Percentiles rank a stretch among this genome's conserved stretches.
These are phyloP conservation scores for Neurospora sp. DNA, from an alignment of 495 filamentous ascomycete species.

Conservation along the genomic window DNA sequence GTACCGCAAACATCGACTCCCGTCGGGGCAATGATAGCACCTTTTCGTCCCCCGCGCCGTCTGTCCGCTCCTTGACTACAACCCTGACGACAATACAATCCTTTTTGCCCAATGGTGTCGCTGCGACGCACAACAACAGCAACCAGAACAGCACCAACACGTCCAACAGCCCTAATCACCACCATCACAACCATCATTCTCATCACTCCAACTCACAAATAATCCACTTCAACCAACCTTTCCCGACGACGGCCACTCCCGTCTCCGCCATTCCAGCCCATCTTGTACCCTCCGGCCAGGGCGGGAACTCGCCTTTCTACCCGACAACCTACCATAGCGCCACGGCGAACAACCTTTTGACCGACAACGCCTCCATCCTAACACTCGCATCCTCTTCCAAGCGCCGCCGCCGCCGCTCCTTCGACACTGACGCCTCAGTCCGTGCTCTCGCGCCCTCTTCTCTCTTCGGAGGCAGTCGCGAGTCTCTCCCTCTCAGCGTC, in stretches of 20 bases:
- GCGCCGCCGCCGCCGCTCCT: slow-evolving; percentile 71
- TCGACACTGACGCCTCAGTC: slow-evolving; percentile 93
- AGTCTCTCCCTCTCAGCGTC: slow-evolving; percentile 80
- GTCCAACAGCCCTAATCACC: slow-evolving; percentile 22
- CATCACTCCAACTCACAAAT: slow-evolving; percentile 42
- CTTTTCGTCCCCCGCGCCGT: slow-evolving; percentile 89
- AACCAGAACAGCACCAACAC: slow-evolving; percentile 20
- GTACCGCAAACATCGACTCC: slow-evolving; percentile 54
- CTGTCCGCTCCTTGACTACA: slow-evolving; percentile 82
- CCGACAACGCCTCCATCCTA: slow-evolving; percentile 90
- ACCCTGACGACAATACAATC: slow-evolving; percentile 97
- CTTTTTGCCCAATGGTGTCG: slow-evolving; percentile 54
- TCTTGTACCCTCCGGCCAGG: slow-evolving; percentile 44
- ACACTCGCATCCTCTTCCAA: slow-evolving; percentile 96
- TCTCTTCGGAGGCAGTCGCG: slow-evolving; percentile 78
- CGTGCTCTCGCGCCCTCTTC: slow-evolving; percentile 87
- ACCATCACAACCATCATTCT: slow-evolving; percentile 18
- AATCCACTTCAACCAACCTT: slow-evolving; percentile 82
- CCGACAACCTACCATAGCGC: slow-evolving; percentile 78
- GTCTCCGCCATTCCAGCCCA: slow-evolving; percentile 75
- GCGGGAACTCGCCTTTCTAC: slow-evolving; percentile 34
- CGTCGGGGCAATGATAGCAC: slow-evolving; percentile 70
- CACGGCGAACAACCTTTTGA: slow-evolving; percentile 84
- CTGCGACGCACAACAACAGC: slow-evolving; percentile 54
- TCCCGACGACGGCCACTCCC: slow-evolving; percentile 56